Evolutionary conservation across 306 rosid species (phyloP), one percentile per base, ranked within the genome.

Genomic region (Cicer yamashitae): DNA sequence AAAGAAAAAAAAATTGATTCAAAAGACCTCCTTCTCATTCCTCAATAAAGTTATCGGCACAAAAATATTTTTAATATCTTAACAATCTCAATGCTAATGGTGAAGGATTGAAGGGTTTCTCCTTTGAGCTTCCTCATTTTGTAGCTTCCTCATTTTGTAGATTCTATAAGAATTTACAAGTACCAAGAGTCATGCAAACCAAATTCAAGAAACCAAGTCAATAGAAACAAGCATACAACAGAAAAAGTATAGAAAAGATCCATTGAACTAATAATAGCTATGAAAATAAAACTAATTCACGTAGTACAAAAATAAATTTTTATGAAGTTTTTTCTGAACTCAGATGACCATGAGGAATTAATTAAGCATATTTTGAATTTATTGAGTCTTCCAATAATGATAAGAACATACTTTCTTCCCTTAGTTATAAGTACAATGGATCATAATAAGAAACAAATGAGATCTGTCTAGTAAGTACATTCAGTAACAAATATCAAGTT

Each of bases 401-500:
- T n/a, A 47, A 15, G 6, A 43, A 47, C 18, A 37, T 12, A 45
- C 7, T 10, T 14, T 30, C 37, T 8, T 67, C 30, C 17, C 79
- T 22, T 8, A 56, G 50, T 40, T 50, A 61, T 18, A 10, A 39
- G 40, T 47, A 38, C 68, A 10, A 11, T 50, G 20, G 65, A 69
- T 54, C 66, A 43, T 37, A 41, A 69, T 15, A 34, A 40, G 45
- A 75, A 75, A 63, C 54, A 69, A 13, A 14, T 3, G 11, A 17
- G 50, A 58, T 37, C 13, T 20, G 57, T 70, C 50, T 38, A 7
- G 67, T 50, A 43, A 77, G 41, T 63, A 70, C 39, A 13, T 66
- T 65, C 57, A 43, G 61, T 39, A 71, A 17, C 4, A 5, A 57
- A 22, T n/a, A 38, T 41, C 13, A 64, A 63, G 25, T 25, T 17